phyloP scores from a whole-genome alignment of 2,329 filamentous ascomycete species.

The Aureobasidium sp. region DNA sequence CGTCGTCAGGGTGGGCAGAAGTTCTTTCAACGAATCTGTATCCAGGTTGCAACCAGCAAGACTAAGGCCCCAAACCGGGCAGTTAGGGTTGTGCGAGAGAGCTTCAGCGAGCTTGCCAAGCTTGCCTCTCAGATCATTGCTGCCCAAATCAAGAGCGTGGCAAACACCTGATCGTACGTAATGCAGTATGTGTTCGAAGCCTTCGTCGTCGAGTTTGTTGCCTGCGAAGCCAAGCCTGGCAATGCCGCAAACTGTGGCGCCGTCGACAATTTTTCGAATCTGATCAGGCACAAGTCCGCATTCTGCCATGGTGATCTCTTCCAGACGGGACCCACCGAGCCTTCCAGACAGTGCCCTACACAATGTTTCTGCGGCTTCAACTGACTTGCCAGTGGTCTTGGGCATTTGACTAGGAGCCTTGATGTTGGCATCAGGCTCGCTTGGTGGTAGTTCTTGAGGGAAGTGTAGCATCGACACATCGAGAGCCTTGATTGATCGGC shows the following conservation, averaged over 20 bases:
- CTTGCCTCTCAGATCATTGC: conserved; percentile 60
- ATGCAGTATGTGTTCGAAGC: conserved; percentile 65
- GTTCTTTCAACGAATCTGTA: conserved; percentile 61
- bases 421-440: conserved; percentile 19
- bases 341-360: conserved; percentile 70
- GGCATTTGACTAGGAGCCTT: conserved; percentile 19
- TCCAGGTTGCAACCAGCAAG: conserved; percentile 78
- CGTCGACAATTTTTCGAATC: conserved; percentile 71
- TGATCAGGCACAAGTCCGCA: conserved; percentile 66
- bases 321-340: conserved; percentile 65
- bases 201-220: conserved; percentile 68
- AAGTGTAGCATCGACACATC: conserved; percentile 83
- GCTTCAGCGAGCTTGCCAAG: conserved; percentile 44
- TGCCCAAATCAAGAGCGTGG: conserved; percentile 81
- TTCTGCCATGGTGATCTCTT: conserved; percentile 76
- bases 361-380: conserved; percentile 59
- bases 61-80: conserved; percentile 70
- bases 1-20: conserved; percentile 66
- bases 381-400: conserved; percentile 20
- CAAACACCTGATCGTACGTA: conserved; percentile 73
- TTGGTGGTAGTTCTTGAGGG: conserved; percentile 41
- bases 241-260: conserved; percentile 69
- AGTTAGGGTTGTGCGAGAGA: conserved; percentile 36
- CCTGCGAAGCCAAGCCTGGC: conserved; percentile 74
- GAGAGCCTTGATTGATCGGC: conserved; percentile 73